Evolutionary conservation across 352 stramenopile species (phyloP), one percentile per base, ranked within the genome.

Genomic region (Globisporangium nagaii): DNA sequence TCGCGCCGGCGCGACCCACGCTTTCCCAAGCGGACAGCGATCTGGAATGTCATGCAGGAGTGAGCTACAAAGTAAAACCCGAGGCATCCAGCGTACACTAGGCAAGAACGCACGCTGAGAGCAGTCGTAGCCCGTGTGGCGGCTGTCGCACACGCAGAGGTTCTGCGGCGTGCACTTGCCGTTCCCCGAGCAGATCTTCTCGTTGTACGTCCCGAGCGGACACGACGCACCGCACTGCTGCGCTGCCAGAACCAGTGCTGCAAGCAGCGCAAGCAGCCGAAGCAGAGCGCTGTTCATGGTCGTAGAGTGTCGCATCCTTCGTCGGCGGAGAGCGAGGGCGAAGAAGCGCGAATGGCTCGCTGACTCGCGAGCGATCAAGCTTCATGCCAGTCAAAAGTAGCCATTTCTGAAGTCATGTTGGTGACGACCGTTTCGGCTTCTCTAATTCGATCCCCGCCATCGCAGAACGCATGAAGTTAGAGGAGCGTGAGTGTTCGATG

Each of bases 111-210:
- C 54, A 87, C 75, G 60, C 43, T 83, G 70, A 2, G 75, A 87
- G 57, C 79, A 87, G 51, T 89, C 79, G 19, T 80, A 86, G 34
- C 79, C 75, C 0, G 45, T 58, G 57, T 86, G 70, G 7, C 62
- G 63, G 12, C n/a, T 53, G 57, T 89, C 79, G 44, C 79, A 89
- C 13, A 57, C 60, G 49, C 79, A 89, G 43, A 68, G 61, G 58
- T 83, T 84, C 22, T 51, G 56, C 2, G 41, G 44, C 24, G 63
- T 85, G 58, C 79, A 89, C 4, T 27, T 58, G 20, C 75, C 79
- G 34, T 85, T 65, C 0, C 75, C 79, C 11, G 75, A 80, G 54
- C 79, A 89, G 43, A 86, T 84, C 48, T 71, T 72, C 34, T 60
- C 60, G 19, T 82, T 87, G 61, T 73, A 75, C 10, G 46, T 58